Conservation (phyloP, 2,329 filamentous ascomycete species). For the Akanthomyces muscarius region DNA sequence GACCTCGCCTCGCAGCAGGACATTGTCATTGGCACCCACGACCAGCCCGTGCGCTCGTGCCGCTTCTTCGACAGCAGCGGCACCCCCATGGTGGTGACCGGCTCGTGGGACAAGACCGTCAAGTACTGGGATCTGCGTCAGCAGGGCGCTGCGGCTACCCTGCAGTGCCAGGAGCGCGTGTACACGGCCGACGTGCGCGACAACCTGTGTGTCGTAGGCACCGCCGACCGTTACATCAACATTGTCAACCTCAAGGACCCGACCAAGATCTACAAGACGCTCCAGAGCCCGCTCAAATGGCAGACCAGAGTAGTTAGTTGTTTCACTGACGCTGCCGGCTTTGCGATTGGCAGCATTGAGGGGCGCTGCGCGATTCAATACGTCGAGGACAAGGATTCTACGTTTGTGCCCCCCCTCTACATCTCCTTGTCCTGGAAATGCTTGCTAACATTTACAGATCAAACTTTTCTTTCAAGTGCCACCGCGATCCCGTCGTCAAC, state of each 20-base stretch:
- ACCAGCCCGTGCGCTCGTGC: constrained; percentile 74
- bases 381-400: constrained; percentile 89
- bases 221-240: constrained; percentile 94
- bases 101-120: constrained; percentile 86
- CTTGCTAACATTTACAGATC: constrained; percentile 45
- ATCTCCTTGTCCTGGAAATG: not conserved
- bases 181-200: constrained; percentile 92
- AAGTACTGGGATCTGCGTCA: constrained; percentile 83
- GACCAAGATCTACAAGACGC: constrained; percentile 88
- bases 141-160: constrained; percentile 58
- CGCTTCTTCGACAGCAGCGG: constrained; percentile 71
- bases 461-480: constrained; percentile 99
- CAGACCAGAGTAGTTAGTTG: constrained; percentile 94
- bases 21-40: constrained; percentile 76
- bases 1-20: constrained; percentile 69
- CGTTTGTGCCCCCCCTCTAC: constrained; percentile 39
- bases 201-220: constrained; percentile 84
- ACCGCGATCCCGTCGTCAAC: constrained; percentile 73
- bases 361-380: constrained; percentile 98
- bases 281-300: constrained; percentile 96
- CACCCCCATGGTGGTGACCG: constrained; percentile 81
- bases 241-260: constrained; percentile 88
- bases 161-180: constrained; percentile 70
- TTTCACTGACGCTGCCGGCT: constrained; percentile 87
- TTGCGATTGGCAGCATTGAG: constrained; percentile 94